Percentiles rank a stretch among this genome's conserved stretches.
Conservation (phyloP, 169 alveolate genomes). For the Nephromyces sp. region DNA sequence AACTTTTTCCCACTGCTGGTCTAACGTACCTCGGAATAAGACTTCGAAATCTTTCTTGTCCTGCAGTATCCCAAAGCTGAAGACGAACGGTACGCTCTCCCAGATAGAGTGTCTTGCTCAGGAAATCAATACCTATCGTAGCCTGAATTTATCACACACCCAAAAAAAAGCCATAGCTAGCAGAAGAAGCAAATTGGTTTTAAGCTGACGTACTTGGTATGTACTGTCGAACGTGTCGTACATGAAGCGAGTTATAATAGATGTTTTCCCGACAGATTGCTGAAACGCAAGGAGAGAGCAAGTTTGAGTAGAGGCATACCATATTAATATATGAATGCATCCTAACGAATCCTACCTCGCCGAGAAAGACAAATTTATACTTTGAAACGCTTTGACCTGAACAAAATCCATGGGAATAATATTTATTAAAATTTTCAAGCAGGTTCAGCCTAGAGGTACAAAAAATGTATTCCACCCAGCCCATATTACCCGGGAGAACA, state of each 20-base stretch:
- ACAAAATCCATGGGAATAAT: background rate
- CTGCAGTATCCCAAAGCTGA: conserved; percentile 98
- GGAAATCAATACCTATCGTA: conserved; percentile 92
- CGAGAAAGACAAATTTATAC: conserved; percentile 85
- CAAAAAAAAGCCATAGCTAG: background rate
- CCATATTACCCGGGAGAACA: too few species aligned
- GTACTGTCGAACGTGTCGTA: conserved; percentile 90
- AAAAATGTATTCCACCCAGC: too few species aligned
- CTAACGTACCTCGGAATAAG: conserved; percentile 71
- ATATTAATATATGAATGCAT: background rate
- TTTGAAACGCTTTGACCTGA: conserved; percentile 49
- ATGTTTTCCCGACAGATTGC: conserved; percentile 95
- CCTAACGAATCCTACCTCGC: conserved; percentile 51
- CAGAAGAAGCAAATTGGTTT: background rate
- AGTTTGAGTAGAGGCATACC: background rate
- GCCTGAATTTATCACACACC: conserved; percentile 37
- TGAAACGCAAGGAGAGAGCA: conserved; percentile 38
- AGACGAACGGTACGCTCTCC: conserved; percentile 89
- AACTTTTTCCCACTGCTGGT: background rate
- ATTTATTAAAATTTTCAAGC: too few species aligned
- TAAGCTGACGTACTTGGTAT: conserved; percentile 62
- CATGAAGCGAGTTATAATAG: conserved; percentile 92
- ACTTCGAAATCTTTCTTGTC: conserved; percentile 90
- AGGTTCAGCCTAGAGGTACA: too few species aligned
- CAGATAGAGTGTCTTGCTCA: conserved; percentile 84